These are phyloP conservation scores for Haemoproteus tartakovskyi DNA, from an alignment of 169 alveolate genomes.

Conservation along the genomic window DNA sequence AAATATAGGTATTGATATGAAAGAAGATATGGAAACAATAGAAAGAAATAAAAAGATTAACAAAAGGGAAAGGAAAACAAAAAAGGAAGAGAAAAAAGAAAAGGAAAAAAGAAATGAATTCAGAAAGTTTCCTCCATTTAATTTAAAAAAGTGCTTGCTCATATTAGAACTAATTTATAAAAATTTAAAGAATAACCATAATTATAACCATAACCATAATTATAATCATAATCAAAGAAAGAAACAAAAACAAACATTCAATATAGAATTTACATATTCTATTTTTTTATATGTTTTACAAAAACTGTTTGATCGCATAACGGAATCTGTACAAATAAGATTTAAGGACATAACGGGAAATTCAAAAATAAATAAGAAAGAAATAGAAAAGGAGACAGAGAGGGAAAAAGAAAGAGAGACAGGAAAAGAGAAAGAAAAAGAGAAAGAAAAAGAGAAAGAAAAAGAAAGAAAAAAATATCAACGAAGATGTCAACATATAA, in stretches of 20 bases:
- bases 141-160: slow-evolving; percentile 4
- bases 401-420: not conserved
- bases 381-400: not conserved
- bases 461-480: not conserved
- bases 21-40: not conserved
- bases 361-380: too few species aligned
- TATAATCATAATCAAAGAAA: too few species aligned
- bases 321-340: too few species aligned
- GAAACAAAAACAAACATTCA: too few species aligned
- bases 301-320: not conserved
- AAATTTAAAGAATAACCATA: too few species aligned
- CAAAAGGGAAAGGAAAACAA: not conserved
- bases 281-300: slow-evolving; percentile 7
- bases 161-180: slow-evolving; percentile 4
- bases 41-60: not conserved
- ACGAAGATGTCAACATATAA: not conserved
- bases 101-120: not conserved
- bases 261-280: slow-evolving; percentile 1
- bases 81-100: too few species aligned
- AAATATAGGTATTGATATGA: not conserved
- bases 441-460: not conserved
- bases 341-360: not conserved
- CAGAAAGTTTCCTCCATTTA: not conserved
- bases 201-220: too few species aligned
- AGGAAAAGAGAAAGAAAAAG: not conserved